Evolutionary conservation across 2,329 filamentous ascomycete genomes (phyloP), one percentile per base, ranked within the genome.

Genomic region (Colletotrichum spaethianum): DNA sequence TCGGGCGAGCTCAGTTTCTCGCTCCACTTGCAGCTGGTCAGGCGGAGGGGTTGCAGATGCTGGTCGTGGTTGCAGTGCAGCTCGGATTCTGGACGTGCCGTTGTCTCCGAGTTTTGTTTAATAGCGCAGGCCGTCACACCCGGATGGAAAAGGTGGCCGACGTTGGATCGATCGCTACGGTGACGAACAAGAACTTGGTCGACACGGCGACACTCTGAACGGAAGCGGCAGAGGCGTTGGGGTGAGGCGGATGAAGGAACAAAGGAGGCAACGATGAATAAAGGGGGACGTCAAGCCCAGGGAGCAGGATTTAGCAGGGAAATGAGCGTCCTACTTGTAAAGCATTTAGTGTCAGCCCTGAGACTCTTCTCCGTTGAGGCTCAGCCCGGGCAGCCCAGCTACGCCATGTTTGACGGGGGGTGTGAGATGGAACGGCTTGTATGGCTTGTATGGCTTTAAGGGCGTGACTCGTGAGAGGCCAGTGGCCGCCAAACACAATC

Each of bases 251-350:
- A 28, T 2, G 28, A 38, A 38, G 36, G 67, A 52, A 73, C 64
- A 75, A 75, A 74, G 62, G 53, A 31, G 20, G 36, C n/a, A 16
- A 28, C 23, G 50, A n/a, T 65, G 48, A 42, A 46, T 56, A 59
- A 62, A 64, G 9, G 40, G 73, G 67, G 63, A 62, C 46, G 56
- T 52, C 61, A 46, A 61, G 26, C 18, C 40, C 40, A 56, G 36
- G 40, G 44, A 44, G 63, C 31, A 16, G 61, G 60, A 31, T 44
- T 61, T 44, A 33, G n/a, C n/a, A n/a, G 44, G 67, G 48, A 66
- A 52, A 67, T 73, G 56, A 67, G 57, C 28, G 61, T 18, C 44
- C 67, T 71, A 71, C 67, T 62, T 50, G 42, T 72, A 73, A 52
- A 62, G 8, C 56, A 52, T 55, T 31, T 57, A 46, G 60, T 66